Conservation (phyloP, 2,329 filamentous ascomycete species). For the Paecilomyces niveus region DNA sequence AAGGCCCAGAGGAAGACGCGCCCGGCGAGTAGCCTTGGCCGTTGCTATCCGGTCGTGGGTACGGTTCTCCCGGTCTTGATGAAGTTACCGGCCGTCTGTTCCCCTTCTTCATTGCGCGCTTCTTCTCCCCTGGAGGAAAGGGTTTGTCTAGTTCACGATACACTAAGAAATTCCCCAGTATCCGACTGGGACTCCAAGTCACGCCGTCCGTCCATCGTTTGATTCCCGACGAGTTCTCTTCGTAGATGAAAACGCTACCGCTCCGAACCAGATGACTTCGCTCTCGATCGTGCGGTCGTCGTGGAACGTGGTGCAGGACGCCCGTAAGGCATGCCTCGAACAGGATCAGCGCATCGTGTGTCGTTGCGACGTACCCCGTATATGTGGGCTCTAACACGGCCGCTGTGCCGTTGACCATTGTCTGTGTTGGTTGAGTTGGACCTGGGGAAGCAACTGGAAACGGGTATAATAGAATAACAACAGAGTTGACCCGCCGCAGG, state of each 20-base stretch:
- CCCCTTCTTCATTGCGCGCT: constrained; percentile 68
- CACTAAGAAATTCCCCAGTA: constrained; percentile 76
- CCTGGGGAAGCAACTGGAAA: not conserved
- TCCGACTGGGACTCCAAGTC: constrained; percentile 82
- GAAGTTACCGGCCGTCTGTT: constrained; percentile 39
- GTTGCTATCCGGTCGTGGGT: constrained; percentile 38
- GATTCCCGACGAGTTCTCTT: constrained; percentile 83
- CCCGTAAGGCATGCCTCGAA: constrained; percentile 74
- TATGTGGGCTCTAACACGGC: constrained; percentile 57
- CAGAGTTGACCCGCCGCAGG: not conserved
- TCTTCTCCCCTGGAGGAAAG: constrained; percentile 78
- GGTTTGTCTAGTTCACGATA: constrained; percentile 75
- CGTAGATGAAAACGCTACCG: constrained; percentile 85
- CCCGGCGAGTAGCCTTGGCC: constrained; percentile 34
- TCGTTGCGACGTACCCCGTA: constrained; percentile 60
- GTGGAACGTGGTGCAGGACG: constrained; percentile 64
- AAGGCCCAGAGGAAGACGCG: constrained; percentile 24
- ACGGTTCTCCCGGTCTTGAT: constrained; percentile 47
- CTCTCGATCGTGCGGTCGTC: constrained; percentile 81
- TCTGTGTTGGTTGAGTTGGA: constrained; percentile 5
- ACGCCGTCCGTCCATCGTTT: constrained; percentile 92
- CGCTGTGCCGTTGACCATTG: constrained; percentile 37
- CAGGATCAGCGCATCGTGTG: constrained; percentile 68
- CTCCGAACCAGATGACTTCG: constrained; percentile 69
- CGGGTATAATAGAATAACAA: not conserved